A percentile compares a stretch with the other conserved stretches of the same genome.
Evolutionary conservation across 768 basidiomycete species (phyloP).

Genomic region (Lanmaoa pseudosensibilis): DNA sequence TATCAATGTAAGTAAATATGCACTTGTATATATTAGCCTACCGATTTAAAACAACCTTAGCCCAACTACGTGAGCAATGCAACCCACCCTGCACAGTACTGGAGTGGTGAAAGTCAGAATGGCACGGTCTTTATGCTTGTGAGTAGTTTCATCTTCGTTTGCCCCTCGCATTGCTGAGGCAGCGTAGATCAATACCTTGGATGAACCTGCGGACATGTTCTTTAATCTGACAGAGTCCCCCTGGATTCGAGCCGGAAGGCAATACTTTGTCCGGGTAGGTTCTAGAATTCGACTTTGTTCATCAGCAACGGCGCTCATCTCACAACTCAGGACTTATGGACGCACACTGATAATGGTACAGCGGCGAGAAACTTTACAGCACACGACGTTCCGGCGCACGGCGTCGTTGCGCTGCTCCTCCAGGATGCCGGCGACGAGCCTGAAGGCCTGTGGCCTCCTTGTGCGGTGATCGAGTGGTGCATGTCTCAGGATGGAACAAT

Average conservation of each 20-base stretch:
- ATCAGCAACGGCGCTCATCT: background rate
- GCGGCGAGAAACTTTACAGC: slow-evolving; percentile 59
- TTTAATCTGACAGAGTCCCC: slow-evolving; percentile 70
- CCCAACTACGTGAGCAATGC: slow-evolving; percentile 40
- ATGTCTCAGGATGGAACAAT: slow-evolving; percentile 56
- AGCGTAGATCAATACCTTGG: slow-evolving; percentile 57
- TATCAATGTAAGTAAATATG: slow-evolving; percentile 47
- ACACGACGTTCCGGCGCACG: slow-evolving; percentile 59
- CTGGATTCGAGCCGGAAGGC: slow-evolving; percentile 66
- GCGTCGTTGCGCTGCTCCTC: slow-evolving; percentile 65
- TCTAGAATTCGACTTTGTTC: background rate
- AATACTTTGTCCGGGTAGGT: slow-evolving; percentile 63
- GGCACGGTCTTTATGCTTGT: slow-evolving; percentile 71
- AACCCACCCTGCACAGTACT: slow-evolving; percentile 66
- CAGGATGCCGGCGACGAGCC: slow-evolving; percentile 71
- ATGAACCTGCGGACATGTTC: slow-evolving; percentile 54
- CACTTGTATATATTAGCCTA: background rate
- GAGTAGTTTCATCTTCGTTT: slow-evolving; percentile 9
- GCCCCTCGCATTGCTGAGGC: background rate
- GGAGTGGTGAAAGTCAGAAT: slow-evolving; percentile 66
- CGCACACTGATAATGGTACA: slow-evolving; percentile 69
- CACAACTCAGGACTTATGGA: slow-evolving; percentile 60
- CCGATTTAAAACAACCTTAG: slow-evolving; percentile 14
- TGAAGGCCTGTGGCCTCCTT: slow-evolving; percentile 53
- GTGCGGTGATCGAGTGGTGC: slow-evolving; percentile 58